Evolutionary conservation across 345 rosid genomes (phyloP).

Genomic region (rapeseed (Brassica napus)): Da-Ae NC_063442.1:30231501-30232000

Average conservation of each 20-base stretch:
- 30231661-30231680: background rate
- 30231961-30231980: conserved; percentile 38
- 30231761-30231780: too few relatives aligned
- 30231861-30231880: conserved; percentile 9
- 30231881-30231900: too few relatives aligned
- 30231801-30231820: background rate
- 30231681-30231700: too few relatives aligned
- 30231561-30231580: conserved; percentile 15
- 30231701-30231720: too few relatives aligned
- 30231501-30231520: conserved; percentile 18
- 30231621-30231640: conserved; percentile 24
- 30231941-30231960: background rate
- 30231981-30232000: conserved; percentile 42
- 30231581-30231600: conserved; percentile 9
- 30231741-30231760: too few relatives aligned
- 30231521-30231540: conserved; percentile 24
- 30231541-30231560: background rate
- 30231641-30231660: conserved; percentile 5
- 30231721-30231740: too few relatives aligned
- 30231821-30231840: too few relatives aligned
- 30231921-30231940: background rate
- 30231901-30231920: too few relatives aligned
- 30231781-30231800: background rate
- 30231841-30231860: conserved; percentile 2
- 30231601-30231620: background rate